Conservation (phyloP, 1,284 basidiomycete species). For the Gomphus bonarii region DNA sequence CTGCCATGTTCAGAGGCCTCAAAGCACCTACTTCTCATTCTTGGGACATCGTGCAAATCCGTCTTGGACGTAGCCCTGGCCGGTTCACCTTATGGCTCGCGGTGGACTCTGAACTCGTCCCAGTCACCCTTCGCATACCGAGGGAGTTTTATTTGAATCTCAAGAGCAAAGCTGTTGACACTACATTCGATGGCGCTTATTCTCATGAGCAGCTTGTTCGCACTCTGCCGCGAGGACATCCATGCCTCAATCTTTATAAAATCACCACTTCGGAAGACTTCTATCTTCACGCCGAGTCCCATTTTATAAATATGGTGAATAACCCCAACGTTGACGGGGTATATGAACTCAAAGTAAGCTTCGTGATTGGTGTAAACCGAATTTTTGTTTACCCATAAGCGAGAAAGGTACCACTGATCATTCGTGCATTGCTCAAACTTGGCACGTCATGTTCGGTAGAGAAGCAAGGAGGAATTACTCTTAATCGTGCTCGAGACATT, state of each 20-base stretch:
- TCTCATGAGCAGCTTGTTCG: constrained; percentile 64
- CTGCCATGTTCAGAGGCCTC: constrained; percentile 73
- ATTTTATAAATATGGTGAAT: constrained; percentile 89
- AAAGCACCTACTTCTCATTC: constrained; percentile 55
- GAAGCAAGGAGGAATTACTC: constrained; percentile 51
- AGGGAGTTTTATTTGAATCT: constrained; percentile 92
- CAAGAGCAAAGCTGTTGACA: constrained; percentile 50
- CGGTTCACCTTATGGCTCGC: constrained; percentile 88
- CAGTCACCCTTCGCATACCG: constrained; percentile 77
- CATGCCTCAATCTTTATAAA: constrained; percentile 76
- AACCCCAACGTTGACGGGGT: constrained; percentile 94
- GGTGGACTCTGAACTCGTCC: constrained; percentile 71
- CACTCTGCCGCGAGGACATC: constrained; percentile 73
- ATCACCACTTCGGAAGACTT: constrained; percentile 77
- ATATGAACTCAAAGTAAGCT: constrained; percentile 81
- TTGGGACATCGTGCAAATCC: constrained; percentile 94
- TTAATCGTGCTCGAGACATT: constrained; percentile 76
- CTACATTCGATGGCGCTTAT: constrained; percentile 68
- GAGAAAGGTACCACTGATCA: constrained; percentile 68
- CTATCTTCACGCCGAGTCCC: constrained; percentile 74
- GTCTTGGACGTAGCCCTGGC: constrained; percentile 67
- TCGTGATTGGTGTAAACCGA: constrained; percentile 19
- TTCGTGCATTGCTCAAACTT: constrained; percentile 77
- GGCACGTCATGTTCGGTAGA: constrained; percentile 77
- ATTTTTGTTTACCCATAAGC: constrained; percentile 8